Conservation (phyloP, 2,329 filamentous ascomycete species). For the Pyrenophora graminea region DNA sequence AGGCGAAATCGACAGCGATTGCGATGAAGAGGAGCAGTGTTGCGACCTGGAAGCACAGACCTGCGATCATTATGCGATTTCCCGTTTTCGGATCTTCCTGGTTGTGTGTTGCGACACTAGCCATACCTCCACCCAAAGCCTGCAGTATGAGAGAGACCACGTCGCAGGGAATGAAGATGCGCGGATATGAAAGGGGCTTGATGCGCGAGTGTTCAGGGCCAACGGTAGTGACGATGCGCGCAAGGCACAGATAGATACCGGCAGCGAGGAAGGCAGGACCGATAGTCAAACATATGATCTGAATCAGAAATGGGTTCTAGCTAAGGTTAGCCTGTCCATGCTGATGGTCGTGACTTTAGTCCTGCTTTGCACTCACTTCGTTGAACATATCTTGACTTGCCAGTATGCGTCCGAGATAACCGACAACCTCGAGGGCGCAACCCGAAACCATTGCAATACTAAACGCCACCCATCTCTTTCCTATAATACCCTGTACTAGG, state of each 20-base stretch:
- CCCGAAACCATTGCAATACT: constrained; percentile 59
- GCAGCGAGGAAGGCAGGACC: constrained; percentile 62
- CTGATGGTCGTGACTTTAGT: background rate
- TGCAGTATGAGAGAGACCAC: constrained; percentile 52
- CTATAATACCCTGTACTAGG: constrained; percentile 43
- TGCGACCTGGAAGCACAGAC: constrained; percentile 51
- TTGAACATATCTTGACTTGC: constrained; percentile 63
- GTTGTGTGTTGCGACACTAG: constrained; percentile 40
- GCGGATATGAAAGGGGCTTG: constrained; percentile 52
- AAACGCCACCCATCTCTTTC: constrained; percentile 49
- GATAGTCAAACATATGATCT: constrained; percentile 66
- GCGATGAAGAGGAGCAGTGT: constrained; percentile 51
- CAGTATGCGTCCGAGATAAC: constrained; percentile 65
- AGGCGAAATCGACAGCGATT: constrained; percentile 48
- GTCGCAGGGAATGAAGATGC: constrained; percentile 58
- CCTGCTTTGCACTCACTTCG: constrained; percentile 29
- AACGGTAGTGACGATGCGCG: constrained; percentile 48
- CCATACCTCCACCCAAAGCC: constrained; percentile 51
- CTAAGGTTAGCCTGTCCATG: constrained; percentile 5
- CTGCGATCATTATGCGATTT: constrained; percentile 53
- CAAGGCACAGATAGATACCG: constrained; percentile 68
- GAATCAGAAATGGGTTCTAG: constrained; percentile 65
- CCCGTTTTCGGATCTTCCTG: constrained; percentile 43
- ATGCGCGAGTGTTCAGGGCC: constrained; percentile 49
- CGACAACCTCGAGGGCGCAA: constrained; percentile 62